phyloP scores from a whole-genome alignment of 148 eudicot genomes.

The Amaranthus palmeri region DNA sequence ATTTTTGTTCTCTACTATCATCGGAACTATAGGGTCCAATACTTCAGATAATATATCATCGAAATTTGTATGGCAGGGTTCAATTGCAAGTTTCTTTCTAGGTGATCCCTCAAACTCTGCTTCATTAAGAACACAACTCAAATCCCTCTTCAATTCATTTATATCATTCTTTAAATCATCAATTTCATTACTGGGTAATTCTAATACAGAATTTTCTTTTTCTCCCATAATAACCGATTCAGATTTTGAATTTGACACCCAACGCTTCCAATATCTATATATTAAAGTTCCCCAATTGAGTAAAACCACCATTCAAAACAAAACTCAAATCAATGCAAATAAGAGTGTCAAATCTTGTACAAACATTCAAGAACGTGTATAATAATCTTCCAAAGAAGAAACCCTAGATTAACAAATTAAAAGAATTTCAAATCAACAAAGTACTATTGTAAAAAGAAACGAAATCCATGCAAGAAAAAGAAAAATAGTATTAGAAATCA shows the following conservation, averaged over 20 bases:
- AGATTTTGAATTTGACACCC: not conserved
- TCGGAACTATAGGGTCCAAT: conserved; percentile 50
- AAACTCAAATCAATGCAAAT: conserved; percentile 4
- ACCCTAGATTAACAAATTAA: conserved; percentile 1
- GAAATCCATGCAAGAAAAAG: not conserved
- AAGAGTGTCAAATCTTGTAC: not conserved
- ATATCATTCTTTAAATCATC: conserved; percentile 24
- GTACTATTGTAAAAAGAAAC: not conserved
- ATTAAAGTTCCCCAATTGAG: conserved; percentile 10
- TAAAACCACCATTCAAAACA: conserved; percentile 20
- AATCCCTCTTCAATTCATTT: conserved; percentile 45
- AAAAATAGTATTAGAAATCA: not conserved
- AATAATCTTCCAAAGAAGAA: not conserved
- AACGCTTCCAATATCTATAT: conserved; percentile 5
- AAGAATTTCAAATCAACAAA: not conserved
- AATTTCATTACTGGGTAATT: conserved; percentile 23
- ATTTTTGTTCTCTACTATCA: conserved; percentile 21
- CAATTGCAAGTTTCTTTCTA: conserved; percentile 34
- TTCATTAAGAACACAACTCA: conserved; percentile 34
- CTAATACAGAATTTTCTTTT: conserved; percentile 42
- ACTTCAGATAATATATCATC: conserved; percentile 69
- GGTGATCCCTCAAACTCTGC: conserved; percentile 22
- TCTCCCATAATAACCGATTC: conserved; percentile 51
- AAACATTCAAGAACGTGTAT: not conserved
- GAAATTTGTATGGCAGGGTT: conserved; percentile 27